phyloP scores from a whole-genome alignment of 225 moss, liverwort and hornwort genomes.

The Lunularia cruciata region DNA sequence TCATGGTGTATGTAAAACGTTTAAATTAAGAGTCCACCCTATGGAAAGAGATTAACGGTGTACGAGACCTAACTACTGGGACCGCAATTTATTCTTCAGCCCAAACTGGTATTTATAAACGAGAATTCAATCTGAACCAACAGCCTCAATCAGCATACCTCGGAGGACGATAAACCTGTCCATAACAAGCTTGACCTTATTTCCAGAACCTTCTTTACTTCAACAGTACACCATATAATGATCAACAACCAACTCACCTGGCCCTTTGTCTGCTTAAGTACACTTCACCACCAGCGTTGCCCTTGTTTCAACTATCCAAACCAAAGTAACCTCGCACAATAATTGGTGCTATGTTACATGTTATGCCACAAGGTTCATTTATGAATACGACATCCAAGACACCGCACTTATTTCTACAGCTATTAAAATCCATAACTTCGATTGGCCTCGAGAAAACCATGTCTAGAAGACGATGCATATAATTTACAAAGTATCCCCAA shows the following conservation, averaged over 20 bases:
- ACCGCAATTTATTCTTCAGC: neutral
- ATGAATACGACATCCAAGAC: too few species aligned
- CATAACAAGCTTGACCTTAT: neutral
- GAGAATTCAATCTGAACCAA: neutral
- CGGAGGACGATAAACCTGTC: neutral
- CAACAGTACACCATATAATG: slow-evolving; percentile 3
- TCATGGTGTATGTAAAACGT: neutral
- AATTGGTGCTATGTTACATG: too few species aligned
- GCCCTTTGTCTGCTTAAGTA: neutral
- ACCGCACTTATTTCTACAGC: too few species aligned
- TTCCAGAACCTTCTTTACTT: neutral
- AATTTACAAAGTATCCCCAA: too few species aligned
- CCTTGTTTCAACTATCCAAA: neutral
- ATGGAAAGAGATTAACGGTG: neutral
- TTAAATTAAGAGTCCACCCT: neutral
- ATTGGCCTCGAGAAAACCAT: too few species aligned
- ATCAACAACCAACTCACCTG: slow-evolving; percentile 1
- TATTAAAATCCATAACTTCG: too few species aligned
- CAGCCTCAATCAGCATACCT: neutral
- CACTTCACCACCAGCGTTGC: neutral
- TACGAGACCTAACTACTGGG: neutral
- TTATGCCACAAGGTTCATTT: too few species aligned
- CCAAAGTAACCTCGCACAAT: neutral
- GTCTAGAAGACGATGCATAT: too few species aligned
- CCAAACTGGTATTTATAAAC: neutral